A percentile compares a stretch with the other conserved stretches of the same genome.
These are phyloP conservation scores for Lentinula guzmanii DNA, from an alignment of 768 basidiomycete species.

Conservation along the genomic window DNA sequence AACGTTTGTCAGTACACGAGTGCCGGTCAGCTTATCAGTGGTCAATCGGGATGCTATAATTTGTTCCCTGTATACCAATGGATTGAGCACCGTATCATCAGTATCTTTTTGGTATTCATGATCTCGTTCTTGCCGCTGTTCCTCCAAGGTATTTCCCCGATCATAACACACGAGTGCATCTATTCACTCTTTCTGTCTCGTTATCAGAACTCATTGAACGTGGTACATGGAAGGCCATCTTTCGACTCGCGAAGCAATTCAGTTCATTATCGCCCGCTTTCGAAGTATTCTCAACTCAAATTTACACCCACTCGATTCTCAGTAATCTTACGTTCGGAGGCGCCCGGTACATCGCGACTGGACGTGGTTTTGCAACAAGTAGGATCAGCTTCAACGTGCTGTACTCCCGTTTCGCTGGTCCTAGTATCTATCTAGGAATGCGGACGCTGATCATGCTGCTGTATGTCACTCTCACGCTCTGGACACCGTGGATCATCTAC, in stretches of 20 bases:
- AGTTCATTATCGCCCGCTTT: conserved; percentile 90
- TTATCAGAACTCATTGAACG: conserved; percentile 85
- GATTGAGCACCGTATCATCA: conserved; percentile 95
- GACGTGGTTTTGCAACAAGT: conserved; percentile 97
- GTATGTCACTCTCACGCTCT: conserved; percentile 88
- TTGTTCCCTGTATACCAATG: conserved; percentile 89
- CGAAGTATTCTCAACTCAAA: conserved; percentile 97
- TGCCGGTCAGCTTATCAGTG: conserved; percentile 66
- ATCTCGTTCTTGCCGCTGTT: conserved; percentile 94
- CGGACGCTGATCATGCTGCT: conserved; percentile 87
- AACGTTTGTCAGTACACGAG: conserved; percentile 74
- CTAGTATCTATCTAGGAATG: conserved; percentile 97
- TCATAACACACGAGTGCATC: background rate
- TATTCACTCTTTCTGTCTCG: conserved; percentile 14
- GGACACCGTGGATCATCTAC: conserved; percentile 91
- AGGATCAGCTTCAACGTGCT: conserved; percentile 92
- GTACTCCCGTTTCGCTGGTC: conserved; percentile 97
- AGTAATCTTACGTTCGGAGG: conserved; percentile 97
- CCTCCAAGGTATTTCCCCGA: conserved; percentile 67
- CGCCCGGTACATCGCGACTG: conserved; percentile 97
- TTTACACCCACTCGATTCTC: conserved; percentile 95
- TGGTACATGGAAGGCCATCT: conserved; percentile 86
- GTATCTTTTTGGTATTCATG: conserved; percentile 98
- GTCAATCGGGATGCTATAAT: conserved; percentile 89
- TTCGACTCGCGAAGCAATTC: conserved; percentile 93